Evolutionary conservation across 192 early-diverging fungal species (phyloP), one percentile per base, ranked within the genome.

Genomic region (Coemansia sp.): DNA sequence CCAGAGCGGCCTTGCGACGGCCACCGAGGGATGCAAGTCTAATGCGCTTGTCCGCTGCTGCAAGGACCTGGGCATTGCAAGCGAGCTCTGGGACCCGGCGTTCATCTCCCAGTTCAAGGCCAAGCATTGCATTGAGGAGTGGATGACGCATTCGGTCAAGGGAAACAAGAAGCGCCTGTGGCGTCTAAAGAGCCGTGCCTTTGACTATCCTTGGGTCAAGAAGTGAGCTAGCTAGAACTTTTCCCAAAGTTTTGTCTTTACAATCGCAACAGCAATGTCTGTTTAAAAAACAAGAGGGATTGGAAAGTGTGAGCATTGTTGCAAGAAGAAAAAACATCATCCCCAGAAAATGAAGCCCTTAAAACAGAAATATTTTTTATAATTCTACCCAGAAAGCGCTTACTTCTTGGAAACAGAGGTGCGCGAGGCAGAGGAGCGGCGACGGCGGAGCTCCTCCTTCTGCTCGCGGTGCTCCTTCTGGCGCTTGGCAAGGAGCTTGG

Each of bases 31-130:
- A 3, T 87, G 85, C 74, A 97, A 95, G 78, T 91, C 89, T 33
- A 97, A 96, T 66, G 95, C 96, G 4, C 77, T 99, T 54, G 92
- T 96, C 85, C 87, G 95, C 34, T 97, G 95, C 79, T 99, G 95
- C 82, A 99, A 99, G 70, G 96, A 99, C 83, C 82, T 98, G 55
- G 94, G 92, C 25, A 79, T 94, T 23, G 91, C 93, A 0, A 91
- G 86, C 35, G 95, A 99, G 75, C 80, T 99, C 54, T 97, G 95
- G 91, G 95, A 99, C 60, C 96, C 96, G 23, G 68, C 76, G 0
- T 97, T 92, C 67, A 89, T 99, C 58, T 83, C 90, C 17, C 81
- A 90, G 50, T 99, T 94, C 78, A 96, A 93, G 83, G 86, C 83
- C 48, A 73, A 87, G 59, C 76, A 96, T 64, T 92, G 93, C 59